Percentiles rank a stretch among this genome's conserved stretches.
Evolutionary conservation across 2,329 filamentous ascomycete genomes (phyloP).

Genomic region (Malbranchea zuffiana): DNA sequence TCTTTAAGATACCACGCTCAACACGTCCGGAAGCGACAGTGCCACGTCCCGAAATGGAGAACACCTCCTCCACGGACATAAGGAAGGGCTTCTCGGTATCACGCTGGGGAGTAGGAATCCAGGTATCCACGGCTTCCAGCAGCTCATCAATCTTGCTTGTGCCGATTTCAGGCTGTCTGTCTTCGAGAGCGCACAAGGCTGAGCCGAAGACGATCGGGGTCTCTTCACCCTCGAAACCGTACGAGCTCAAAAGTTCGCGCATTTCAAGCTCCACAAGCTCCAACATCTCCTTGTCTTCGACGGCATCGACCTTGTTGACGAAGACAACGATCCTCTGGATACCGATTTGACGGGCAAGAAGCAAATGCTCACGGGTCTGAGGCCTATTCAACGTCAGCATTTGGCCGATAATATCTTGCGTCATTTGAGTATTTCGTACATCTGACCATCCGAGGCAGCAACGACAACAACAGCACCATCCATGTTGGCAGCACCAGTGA

Average conservation of each 20-base stretch:
- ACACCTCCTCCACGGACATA: constrained; percentile 93
- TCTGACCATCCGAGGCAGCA: constrained; percentile 95
- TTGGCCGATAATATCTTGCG: neutral
- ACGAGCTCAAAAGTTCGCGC: constrained; percentile 85
- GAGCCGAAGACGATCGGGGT: constrained; percentile 97
- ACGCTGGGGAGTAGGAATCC: constrained; percentile 93
- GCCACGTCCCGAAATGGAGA: constrained; percentile 84
- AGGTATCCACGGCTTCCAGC: constrained; percentile 75
- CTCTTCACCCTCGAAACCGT: constrained; percentile 96
- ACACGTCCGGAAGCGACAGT: constrained; percentile 96
- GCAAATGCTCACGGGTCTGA: constrained; percentile 95
- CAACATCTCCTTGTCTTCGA: constrained; percentile 98
- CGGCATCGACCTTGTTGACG: constrained; percentile 97
- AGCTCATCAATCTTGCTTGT: constrained; percentile 82
- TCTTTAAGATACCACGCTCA: constrained; percentile 89
- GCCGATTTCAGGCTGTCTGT: constrained; percentile 78
- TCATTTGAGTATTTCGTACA: constrained; percentile 42
- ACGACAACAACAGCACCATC: constrained; percentile 98
- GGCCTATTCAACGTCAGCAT: constrained; percentile 43
- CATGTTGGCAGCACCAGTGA: constrained; percentile 98
- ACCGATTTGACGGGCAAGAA: constrained; percentile 95
- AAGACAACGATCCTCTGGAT: constrained; percentile 98
- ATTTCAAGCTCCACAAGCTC: constrained; percentile 99
- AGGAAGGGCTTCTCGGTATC: constrained; percentile 97
- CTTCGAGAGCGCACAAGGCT: constrained; percentile 85